Evolutionary conservation across 2,329 filamentous ascomycete genomes (phyloP).

Genomic region (Ascomycota sp.): DNA sequence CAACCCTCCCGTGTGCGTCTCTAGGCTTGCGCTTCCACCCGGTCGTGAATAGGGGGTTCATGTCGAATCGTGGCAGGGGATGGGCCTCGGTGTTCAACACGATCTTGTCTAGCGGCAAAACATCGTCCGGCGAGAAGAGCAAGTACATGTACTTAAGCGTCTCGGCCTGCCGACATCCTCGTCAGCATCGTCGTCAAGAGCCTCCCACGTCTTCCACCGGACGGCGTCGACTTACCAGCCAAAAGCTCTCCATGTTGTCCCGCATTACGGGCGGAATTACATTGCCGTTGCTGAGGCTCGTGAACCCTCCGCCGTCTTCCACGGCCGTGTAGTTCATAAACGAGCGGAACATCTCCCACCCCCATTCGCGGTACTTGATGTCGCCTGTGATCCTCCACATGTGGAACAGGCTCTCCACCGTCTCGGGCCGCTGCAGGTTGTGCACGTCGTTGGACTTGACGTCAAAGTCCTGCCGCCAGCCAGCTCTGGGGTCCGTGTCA

Average conservation of each 20-base stretch:
- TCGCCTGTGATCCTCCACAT: slow-evolving; percentile 98
- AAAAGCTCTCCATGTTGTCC: slow-evolving; percentile 98
- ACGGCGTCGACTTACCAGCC: slow-evolving; percentile 43
- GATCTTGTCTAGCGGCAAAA: slow-evolving; percentile 65
- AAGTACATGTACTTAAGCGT: slow-evolving; percentile 96
- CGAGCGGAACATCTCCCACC: slow-evolving; percentile 92
- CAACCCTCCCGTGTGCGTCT: slow-evolving; percentile 20
- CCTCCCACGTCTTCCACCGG: neutral
- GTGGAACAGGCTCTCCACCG: slow-evolving; percentile 87
- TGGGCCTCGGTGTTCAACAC: slow-evolving; percentile 96
- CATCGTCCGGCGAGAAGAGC: slow-evolving; percentile 62
- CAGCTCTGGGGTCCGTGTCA: slow-evolving; percentile 27
- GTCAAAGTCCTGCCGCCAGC: slow-evolving; percentile 57
- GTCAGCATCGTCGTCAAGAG: neutral
- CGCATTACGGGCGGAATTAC: slow-evolving; percentile 41
- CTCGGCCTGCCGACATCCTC: slow-evolving; percentile 40
- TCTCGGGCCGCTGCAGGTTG: slow-evolving; percentile 88
- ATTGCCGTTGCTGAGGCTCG: slow-evolving; percentile 55
- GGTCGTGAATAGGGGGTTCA: slow-evolving; percentile 53
- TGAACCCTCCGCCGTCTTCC: slow-evolving; percentile 57
- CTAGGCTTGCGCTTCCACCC: slow-evolving; percentile 57
- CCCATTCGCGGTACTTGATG: slow-evolving; percentile 75
- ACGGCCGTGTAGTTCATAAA: slow-evolving; percentile 75
- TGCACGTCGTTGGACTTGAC: slow-evolving; percentile 69
- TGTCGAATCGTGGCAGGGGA: slow-evolving; percentile 66